Percentiles rank a stretch among this genome's conserved stretches.
These are phyloP conservation scores for Mycena sp. DNA, from an alignment of 1,284 basidiomycete species.

Conservation along the genomic window DNA sequence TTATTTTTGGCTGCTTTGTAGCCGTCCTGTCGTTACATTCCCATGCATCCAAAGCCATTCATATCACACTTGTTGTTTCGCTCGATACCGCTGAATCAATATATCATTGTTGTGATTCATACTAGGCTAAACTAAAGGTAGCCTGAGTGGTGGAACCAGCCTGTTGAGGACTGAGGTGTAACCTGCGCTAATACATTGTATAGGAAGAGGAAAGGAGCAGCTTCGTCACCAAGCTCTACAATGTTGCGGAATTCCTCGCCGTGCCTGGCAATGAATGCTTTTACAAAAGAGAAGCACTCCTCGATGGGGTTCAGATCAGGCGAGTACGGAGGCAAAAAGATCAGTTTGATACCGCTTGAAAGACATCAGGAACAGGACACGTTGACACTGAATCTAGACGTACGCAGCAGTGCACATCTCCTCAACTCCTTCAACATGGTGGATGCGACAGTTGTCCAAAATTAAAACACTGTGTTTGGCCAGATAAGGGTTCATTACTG, in stretches of 20 bases:
- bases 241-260: conserved; percentile 24
- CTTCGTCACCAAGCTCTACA: conserved; percentile 24
- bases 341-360: conserved; percentile 22
- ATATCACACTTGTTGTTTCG: too few species aligned
- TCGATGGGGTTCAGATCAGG: conserved; percentile 35
- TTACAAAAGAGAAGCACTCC: conserved; percentile 31
- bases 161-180: conserved; percentile 4
- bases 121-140: too few species aligned
- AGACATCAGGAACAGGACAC: too few species aligned
- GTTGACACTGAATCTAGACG: not conserved
- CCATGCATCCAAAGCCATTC: too few species aligned
- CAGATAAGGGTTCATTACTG: conserved; percentile 32
- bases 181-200: conserved; percentile 27
- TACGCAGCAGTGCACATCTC: conserved; percentile 18
- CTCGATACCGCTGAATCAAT: too few species aligned
- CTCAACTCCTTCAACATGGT: conserved; percentile 29
- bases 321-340: conserved; percentile 33
- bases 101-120: too few species aligned
- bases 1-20: too few species aligned
- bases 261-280: conserved; percentile 26
- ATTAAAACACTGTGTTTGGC: conserved; percentile 27
- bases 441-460: conserved; percentile 31
- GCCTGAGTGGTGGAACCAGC: conserved; percentile 30
- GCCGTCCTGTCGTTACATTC: too few species aligned
- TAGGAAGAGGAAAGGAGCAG: conserved; percentile 24